Conservation (phyloP, 2,329 filamentous ascomycete species). For the Colletotrichum chlorophyti region DNA sequence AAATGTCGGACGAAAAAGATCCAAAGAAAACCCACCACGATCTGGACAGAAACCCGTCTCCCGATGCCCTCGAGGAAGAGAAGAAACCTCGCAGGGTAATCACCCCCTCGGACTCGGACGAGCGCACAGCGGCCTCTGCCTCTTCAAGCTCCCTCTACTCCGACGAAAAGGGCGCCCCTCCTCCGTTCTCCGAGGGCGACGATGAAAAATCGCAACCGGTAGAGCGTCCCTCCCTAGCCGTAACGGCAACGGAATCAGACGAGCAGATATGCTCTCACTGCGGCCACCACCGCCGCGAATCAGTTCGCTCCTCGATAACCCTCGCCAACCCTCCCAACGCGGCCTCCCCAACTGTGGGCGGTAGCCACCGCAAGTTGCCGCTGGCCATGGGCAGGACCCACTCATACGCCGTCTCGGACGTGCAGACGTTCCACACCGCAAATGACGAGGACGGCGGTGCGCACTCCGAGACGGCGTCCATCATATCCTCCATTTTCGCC, state of each 20-base stretch:
- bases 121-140: background rate
- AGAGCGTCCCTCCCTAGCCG: background rate
- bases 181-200: background rate
- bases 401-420: slow-evolving; percentile 2
- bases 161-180: background rate
- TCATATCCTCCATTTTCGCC: slow-evolving; percentile 25
- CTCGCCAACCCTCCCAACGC: background rate
- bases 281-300: slow-evolving; percentile 5
- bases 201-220: too few relatives aligned
- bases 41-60: background rate
- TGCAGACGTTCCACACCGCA: background rate
- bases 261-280: slow-evolving; percentile 2
- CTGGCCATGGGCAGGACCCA: background rate
- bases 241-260: background rate
- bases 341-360: background rate
- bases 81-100: slow-evolving; percentile 11
- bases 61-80: slow-evolving; percentile 13
- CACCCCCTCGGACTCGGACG: background rate
- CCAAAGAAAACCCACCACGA: background rate
- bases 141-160: too few relatives aligned
- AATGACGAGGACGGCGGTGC: background rate
- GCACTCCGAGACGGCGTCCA: slow-evolving; percentile 16
- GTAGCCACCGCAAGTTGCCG: background rate
- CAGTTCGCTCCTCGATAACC: background rate
- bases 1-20: background rate